Evolutionary conservation across 1,139 yeast species (phyloP).

Genomic region (Suhomyces terraborum): DNA sequence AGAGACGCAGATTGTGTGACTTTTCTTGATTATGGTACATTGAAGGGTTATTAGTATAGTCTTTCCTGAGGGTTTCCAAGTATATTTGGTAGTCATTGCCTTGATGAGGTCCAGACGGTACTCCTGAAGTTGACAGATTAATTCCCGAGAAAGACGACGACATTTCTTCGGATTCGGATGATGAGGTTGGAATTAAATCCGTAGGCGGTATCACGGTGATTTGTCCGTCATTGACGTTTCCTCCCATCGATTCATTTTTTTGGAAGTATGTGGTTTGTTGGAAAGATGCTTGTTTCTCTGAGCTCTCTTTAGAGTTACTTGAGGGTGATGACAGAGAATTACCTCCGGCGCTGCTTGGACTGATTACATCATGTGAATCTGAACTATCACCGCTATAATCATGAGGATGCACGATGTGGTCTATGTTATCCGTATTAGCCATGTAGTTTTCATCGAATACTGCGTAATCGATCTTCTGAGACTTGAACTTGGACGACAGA

Average conservation of each 20-base stretch:
- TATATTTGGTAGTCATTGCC: slow-evolving; percentile 25
- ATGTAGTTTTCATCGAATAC: slow-evolving; percentile 17
- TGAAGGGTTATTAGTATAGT: slow-evolving; percentile 5
- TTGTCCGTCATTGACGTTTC: background rate
- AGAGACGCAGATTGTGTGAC: background rate
- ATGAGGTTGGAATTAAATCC: slow-evolving; percentile 25
- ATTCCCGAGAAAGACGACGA: slow-evolving; percentile 7
- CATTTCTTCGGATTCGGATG: slow-evolving; percentile 17
- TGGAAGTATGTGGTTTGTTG: slow-evolving; percentile 13
- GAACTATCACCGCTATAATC: slow-evolving; percentile 17
- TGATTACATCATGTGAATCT: slow-evolving; percentile 11
- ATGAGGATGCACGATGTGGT: slow-evolving; percentile 9
- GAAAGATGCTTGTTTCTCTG: slow-evolving; percentile 14
- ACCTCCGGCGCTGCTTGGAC: slow-evolving; percentile 7
- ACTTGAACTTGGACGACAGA: slow-evolving; percentile 41
- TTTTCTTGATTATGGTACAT: slow-evolving; percentile 1
- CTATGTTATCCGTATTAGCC: slow-evolving; percentile 6
- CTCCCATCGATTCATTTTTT: slow-evolving; percentile 5
- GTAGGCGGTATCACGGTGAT: slow-evolving; percentile 26
- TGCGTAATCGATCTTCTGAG: slow-evolving; percentile 38
- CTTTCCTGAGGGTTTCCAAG: slow-evolving; percentile 20
- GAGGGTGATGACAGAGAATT: slow-evolving; percentile 12
- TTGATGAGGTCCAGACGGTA: slow-evolving; percentile 3
- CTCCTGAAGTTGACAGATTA: slow-evolving; percentile 6
- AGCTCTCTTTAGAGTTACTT: slow-evolving; percentile 9